Conservation (phyloP, 2,329 filamentous ascomycete genomes). For the Trichoderma sp. region DNA sequence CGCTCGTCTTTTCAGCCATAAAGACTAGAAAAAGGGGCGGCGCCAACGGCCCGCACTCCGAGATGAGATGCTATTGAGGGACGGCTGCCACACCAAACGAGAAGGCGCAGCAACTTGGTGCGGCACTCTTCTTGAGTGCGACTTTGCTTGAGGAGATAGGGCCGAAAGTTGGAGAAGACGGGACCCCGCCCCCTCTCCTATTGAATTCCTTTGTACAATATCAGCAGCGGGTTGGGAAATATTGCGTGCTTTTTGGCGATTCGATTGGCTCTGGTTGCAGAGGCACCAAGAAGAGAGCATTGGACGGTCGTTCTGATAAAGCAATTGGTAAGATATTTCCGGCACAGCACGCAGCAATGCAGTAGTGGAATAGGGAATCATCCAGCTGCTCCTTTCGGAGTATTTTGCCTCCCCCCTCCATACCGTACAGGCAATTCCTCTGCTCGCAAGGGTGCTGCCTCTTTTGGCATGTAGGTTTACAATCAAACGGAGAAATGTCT, state of each 20-base stretch:
- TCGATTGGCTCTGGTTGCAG: background rate
- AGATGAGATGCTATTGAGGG: conserved; percentile 20
- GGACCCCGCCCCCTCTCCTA: background rate
- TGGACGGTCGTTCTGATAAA: background rate
- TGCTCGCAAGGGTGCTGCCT: background rate
- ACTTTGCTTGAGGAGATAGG: conserved; percentile 21
- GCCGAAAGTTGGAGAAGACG: background rate
- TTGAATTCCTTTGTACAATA: background rate
- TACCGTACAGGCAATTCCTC: background rate
- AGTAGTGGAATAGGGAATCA: background rate
- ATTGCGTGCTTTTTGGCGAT: background rate
- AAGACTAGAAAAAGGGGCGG: conserved; percentile 9
- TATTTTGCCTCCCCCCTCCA: background rate
- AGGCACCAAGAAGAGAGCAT: background rate
- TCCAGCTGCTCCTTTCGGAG: background rate
- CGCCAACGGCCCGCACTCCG: conserved; percentile 22
- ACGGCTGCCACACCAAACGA: conserved; percentile 16
- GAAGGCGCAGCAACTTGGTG: conserved; percentile 16
- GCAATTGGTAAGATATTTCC: background rate
- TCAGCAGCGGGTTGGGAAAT: background rate
- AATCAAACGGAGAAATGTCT: background rate
- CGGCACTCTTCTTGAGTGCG: background rate
- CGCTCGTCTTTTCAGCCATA: background rate
- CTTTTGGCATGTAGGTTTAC: background rate
- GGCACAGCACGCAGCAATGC: background rate